Base-by-base conservation (phyloP, 2,329 filamentous ascomycete species). In the Salinomyces thailandicus region DNA sequence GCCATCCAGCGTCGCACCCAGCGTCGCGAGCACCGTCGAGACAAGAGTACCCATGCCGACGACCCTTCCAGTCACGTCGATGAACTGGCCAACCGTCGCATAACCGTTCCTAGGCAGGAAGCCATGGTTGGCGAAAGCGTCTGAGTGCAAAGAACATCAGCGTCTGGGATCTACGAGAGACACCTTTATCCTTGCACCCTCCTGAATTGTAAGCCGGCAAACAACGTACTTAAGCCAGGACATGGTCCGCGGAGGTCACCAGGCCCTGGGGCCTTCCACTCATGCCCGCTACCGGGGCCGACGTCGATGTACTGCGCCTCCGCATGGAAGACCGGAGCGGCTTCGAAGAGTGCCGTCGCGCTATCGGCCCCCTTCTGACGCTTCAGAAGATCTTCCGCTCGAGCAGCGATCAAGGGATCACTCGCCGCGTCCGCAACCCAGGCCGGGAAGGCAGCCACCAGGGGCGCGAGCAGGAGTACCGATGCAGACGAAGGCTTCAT, bases 21-120 rank as follows among this genome's bases (percentile, higher is more conserved):
- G 58, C 22, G 51, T 45, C 15, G 55, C 43, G 17, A 60, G 49
- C 39, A 60, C 54, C 15, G 44, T 39, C 9, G 48, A 50, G 15
- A 61, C 44, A 26, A 60, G 55, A 51, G 8, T 44, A 49, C 29
- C 34, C 41, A 41, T 57, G 27, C 52, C 53, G 33, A 53, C 55
- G 8, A 53, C 54, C 4, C 42, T 35, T 8, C 37, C 42, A 0
- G 50, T 54, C 7, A 42, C 52, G 11, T 52, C 45, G 33, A 57
- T 44, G 43, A 59, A 57, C 31, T 61, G 51, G 16, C 46, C 22
- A 33, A 59, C 56, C 14, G 56, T 57, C 11, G 49, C 57, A 15
- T 52, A 42, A 22, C 56, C 56, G 30, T 58, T 53, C 35, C 49
- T 52, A 3, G 57, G 55, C 1, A 58, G 41, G 33, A 57, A 58